Conservation (phyloP, 768 basidiomycete genomes). For the Mycena leptocephala region DNA sequence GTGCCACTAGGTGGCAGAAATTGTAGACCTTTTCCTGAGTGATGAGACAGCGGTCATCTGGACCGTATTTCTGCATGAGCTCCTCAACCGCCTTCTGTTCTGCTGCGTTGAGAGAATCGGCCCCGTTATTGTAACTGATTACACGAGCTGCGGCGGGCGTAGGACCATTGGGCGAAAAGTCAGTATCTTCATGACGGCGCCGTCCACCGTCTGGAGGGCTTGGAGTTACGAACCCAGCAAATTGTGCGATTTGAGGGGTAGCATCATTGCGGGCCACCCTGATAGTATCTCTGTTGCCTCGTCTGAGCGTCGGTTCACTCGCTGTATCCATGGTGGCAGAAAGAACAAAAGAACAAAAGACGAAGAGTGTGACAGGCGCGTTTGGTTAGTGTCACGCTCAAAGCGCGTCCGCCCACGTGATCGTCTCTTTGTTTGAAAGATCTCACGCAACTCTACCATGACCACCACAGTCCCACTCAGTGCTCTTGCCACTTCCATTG, state of each 20-base stretch:
- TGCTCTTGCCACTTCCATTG: not conserved
- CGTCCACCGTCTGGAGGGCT: not conserved
- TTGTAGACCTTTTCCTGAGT: not conserved
- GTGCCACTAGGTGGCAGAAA: not conserved
- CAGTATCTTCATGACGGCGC: not conserved
- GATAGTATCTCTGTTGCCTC: not conserved
- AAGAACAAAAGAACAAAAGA: not conserved
- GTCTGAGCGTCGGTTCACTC: not conserved
- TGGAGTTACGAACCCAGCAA: not conserved
- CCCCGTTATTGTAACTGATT: not conserved
- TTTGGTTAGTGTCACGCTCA: no score
- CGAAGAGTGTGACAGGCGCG: not conserved
- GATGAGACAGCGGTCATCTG: not conserved
- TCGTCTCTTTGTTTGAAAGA: no score
- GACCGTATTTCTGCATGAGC: not conserved
- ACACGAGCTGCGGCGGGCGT: not conserved
- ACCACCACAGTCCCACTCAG: not conserved
- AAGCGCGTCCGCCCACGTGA: not conserved
- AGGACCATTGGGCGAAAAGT: not conserved
- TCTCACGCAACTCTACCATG: not conserved
- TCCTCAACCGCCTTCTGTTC: not conserved
- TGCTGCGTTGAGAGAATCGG: not conserved
- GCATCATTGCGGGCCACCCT: not conserved
- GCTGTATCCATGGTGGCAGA: not conserved
- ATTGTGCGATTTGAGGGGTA: not conserved